phyloP scores from a whole-genome alignment of 257 asterid species.

The Salvia rosmarinus region DNA sequence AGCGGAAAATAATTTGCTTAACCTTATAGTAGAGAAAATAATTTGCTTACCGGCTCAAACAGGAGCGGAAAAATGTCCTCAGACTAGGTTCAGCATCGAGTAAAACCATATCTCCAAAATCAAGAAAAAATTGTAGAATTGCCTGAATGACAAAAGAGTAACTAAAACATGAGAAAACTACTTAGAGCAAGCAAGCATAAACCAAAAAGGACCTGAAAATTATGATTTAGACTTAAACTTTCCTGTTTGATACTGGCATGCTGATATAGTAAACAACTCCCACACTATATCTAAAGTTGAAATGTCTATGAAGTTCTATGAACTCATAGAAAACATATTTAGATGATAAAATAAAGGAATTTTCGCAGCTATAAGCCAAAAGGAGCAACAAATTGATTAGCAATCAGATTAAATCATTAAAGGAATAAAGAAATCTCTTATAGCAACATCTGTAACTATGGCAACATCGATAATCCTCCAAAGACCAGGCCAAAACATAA shows the following conservation, averaged over 20 bases:
- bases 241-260: not conserved
- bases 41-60: conserved; percentile 82
- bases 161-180: conserved; percentile 21
- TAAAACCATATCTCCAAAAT: conserved; percentile 78
- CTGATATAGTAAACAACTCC: not conserved
- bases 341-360: not conserved
- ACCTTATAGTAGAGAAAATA: conserved; percentile 18
- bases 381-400: not conserved
- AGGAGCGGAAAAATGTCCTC: conserved; percentile 72
- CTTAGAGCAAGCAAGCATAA: conserved; percentile 9
- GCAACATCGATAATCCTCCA: conserved; percentile 2
- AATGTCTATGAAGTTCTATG: not conserved
- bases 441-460: conserved; percentile 2
- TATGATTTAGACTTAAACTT: not conserved
- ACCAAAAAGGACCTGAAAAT: conserved; percentile 11
- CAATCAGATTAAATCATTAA: not conserved
- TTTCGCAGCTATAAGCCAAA: not conserved
- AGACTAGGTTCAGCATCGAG: conserved; percentile 94
- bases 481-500: not conserved
- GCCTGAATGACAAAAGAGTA: conserved; percentile 52
- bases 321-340: not conserved
- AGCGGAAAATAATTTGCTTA: too few relatives aligned
- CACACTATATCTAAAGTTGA: not conserved
- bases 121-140: conserved; percentile 83
- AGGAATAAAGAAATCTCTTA: not conserved